Percentiles rank a stretch among this genome's conserved stretches.
Evolutionary conservation across 2,329 filamentous ascomycete genomes (phyloP).

Genomic region (Pyrenophora tritici-repentis): DNA sequence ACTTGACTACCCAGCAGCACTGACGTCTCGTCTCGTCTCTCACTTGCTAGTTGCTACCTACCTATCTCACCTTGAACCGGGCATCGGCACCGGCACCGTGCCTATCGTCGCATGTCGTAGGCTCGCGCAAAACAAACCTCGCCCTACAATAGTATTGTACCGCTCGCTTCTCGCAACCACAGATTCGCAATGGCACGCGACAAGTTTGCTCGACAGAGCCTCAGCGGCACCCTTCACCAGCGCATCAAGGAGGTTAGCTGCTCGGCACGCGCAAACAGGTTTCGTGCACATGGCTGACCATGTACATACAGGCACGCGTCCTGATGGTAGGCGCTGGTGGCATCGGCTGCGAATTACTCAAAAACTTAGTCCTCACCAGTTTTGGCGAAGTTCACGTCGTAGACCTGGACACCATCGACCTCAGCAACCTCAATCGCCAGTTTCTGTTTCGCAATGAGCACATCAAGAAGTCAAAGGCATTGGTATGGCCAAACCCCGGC

Average conservation of each 20-base stretch:
- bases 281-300: slow-evolving; percentile 26
- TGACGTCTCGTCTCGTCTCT: slow-evolving; percentile 30
- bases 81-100: slow-evolving; percentile 4
- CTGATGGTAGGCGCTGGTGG: slow-evolving; percentile 95
- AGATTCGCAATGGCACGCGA: slow-evolving; percentile 53
- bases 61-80: slow-evolving; percentile 14
- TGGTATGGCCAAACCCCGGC: slow-evolving; percentile 59
- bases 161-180: slow-evolving; percentile 4
- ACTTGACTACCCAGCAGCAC: slow-evolving; percentile 21
- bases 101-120: slow-evolving; percentile 26
- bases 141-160: neutral
- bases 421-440: slow-evolving; percentile 96
- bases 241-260: slow-evolving; percentile 68
- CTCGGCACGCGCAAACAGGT: slow-evolving; percentile 5
- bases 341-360: slow-evolving; percentile 96
- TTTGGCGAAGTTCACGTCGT: slow-evolving; percentile 94
- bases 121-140: slow-evolving; percentile 14
- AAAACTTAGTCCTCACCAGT: slow-evolving; percentile 89
- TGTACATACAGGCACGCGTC: slow-evolving; percentile 74
- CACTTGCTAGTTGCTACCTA: slow-evolving; percentile 8
- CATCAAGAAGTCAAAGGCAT: slow-evolving; percentile 94
- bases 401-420: slow-evolving; percentile 96
- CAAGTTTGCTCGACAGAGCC: slow-evolving; percentile 62
- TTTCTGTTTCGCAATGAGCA: slow-evolving; percentile 97
- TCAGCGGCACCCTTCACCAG: slow-evolving; percentile 63